These are phyloP conservation scores for Suhomyces wounanorum DNA, from an alignment of 1,139 yeast species.

Conservation along the genomic window DNA sequence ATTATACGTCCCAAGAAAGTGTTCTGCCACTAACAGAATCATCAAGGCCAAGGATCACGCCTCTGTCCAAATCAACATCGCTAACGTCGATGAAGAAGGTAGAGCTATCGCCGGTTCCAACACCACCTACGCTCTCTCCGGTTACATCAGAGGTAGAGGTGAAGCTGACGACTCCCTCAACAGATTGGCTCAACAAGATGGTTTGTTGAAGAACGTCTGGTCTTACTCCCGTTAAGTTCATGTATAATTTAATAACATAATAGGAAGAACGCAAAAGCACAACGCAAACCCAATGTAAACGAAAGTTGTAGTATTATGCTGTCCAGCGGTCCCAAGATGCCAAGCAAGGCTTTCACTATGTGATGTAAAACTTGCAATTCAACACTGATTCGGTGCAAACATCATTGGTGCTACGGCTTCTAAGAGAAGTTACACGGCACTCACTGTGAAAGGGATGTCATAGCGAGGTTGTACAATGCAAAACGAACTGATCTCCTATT, in stretches of 20 bases:
- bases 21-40: conserved; percentile 99
- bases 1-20: conserved; percentile 99
- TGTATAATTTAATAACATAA: conserved; percentile 13
- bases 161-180: conserved; percentile 99
- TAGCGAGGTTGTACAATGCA: neutral
- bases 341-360: no score
- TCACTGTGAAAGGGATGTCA: neutral
- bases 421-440: no score
- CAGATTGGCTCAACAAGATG: conserved; percentile 99
- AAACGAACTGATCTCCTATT: neutral
- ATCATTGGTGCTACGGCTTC: no score
- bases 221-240: conserved; percentile 90
- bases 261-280: conserved; percentile 6
- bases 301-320: no score
- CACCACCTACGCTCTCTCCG: conserved; percentile 96
- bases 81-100: conserved; percentile 83
- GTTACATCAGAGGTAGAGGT: conserved; percentile 77
- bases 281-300: neutral
- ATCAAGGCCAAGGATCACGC: conserved; percentile 99
- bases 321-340: no score
- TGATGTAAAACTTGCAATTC: no score
- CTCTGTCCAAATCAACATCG: conserved; percentile 77
- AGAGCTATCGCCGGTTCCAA: conserved; percentile 88
- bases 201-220: conserved; percentile 98
- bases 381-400: no score